phyloP scores from a whole-genome alignment of 257 asterid species.

The Handroanthus guayacan region DNA sequence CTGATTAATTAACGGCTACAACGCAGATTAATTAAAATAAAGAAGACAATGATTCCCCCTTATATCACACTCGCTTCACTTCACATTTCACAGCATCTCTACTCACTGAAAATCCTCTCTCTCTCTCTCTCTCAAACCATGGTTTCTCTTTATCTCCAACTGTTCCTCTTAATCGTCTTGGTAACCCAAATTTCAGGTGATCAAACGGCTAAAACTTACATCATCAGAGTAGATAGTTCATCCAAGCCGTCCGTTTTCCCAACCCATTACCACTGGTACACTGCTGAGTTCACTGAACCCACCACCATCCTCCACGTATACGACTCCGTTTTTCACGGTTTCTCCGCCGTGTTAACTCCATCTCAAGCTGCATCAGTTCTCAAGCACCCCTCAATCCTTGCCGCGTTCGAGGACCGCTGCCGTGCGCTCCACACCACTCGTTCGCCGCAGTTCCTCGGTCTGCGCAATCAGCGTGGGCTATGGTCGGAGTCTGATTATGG shows the following conservation, averaged over 20 bases:
- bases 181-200: conserved; percentile 42
- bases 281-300: conserved; percentile 76
- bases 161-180: conserved; percentile 11
- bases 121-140: conserved; percentile 26
- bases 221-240: conserved; percentile 65
- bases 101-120: conserved; percentile 32
- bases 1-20: conserved; percentile 39
- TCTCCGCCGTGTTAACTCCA: conserved; percentile 80
- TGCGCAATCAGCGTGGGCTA: conserved; percentile 83
- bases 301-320: conserved; percentile 79
- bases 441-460: conserved; percentile 96
- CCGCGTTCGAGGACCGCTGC: conserved; percentile 82
- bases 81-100: conserved; percentile 22
- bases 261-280: conserved; percentile 93
- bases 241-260: conserved; percentile 90
- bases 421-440: conserved; percentile 93
- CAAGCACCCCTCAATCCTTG: conserved; percentile 74
- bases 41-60: conserved; percentile 47
- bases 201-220: conserved; percentile 71
- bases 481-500: conserved; percentile 98
- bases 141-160: conserved; percentile 43
- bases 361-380: conserved; percentile 65
- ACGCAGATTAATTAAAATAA: conserved; percentile 26
- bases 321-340: conserved; percentile 91
- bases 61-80: conserved; percentile 25